Evolutionary conservation across 805 yeast genomes (phyloP).

Genomic region (Candida takata): DNA sequence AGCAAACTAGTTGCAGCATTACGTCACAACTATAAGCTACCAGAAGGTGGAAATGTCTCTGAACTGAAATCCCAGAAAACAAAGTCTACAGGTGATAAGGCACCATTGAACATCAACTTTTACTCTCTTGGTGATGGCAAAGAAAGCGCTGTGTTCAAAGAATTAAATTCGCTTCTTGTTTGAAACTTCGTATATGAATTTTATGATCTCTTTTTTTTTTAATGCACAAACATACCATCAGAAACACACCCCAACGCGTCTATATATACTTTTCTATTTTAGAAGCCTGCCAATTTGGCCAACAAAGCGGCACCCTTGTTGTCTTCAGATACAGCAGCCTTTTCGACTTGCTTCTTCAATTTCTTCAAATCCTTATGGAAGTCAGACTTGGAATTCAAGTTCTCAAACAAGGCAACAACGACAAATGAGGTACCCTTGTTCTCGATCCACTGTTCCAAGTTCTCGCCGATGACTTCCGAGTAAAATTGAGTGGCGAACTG

Average conservation of each 20-base stretch:
- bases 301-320: conserved; percentile 64
- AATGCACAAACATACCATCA: neutral
- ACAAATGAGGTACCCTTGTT: conserved; percentile 70
- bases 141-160: neutral
- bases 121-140: neutral
- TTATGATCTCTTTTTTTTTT: neutral
- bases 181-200: neutral
- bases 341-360: conserved; percentile 35
- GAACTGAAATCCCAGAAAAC: conserved; percentile 9
- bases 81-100: conserved; percentile 3
- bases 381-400: conserved; percentile 40
- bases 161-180: neutral
- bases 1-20: conserved; percentile 5
- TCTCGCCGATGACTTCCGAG: conserved; percentile 42
- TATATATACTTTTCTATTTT: neutral
- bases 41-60: conserved; percentile 3
- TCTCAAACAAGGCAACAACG: conserved; percentile 72
- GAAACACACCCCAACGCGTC: no score
- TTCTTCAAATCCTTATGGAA: conserved; percentile 51
- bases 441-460: conserved; percentile 59
- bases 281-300: conserved; percentile 28
- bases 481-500: conserved; percentile 52
- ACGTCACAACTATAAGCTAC: conserved; percentile 8
- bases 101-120: neutral
- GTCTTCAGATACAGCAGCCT: conserved; percentile 31